Conservation (phyloP, 2,329 filamentous ascomycete genomes). For the Penicillium vulpinum region DNA sequence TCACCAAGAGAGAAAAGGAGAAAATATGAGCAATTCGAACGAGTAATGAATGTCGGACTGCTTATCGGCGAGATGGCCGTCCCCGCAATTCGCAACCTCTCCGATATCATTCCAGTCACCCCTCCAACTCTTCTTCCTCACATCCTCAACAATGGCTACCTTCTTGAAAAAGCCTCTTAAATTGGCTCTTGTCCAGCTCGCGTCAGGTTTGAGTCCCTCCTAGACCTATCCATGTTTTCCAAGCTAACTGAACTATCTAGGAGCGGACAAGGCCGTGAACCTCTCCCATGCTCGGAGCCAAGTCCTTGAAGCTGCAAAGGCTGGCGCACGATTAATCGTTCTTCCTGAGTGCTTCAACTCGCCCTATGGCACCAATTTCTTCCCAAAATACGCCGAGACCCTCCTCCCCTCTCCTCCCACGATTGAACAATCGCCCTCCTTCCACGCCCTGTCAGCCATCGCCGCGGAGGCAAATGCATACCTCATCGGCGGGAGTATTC, state of each 20-base stretch:
- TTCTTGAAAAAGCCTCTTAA: conserved; percentile 75
- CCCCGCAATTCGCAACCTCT: conserved; percentile 12
- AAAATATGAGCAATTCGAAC: background rate
- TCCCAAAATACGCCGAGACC: conserved; percentile 87
- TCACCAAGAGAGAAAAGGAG: background rate
- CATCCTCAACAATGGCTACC: conserved; percentile 45
- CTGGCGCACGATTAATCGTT: conserved; percentile 82
- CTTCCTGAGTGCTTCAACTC: conserved; percentile 99
- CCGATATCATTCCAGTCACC: conserved; percentile 5
- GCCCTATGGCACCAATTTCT: conserved; percentile 88
- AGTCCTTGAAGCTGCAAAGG: conserved; percentile 74
- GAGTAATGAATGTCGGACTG: background rate
- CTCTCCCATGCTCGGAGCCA: conserved; percentile 77
- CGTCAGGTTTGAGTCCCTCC: conserved; percentile 55
- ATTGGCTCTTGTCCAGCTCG: conserved; percentile 78
- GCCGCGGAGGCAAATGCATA: conserved; percentile 77
- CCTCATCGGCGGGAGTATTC: conserved; percentile 88
- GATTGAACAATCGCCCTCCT: conserved; percentile 72
- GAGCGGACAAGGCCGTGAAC: conserved; percentile 81
- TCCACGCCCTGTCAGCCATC: conserved; percentile 77
- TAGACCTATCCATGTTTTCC: background rate
- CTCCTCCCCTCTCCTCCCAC: conserved; percentile 76
- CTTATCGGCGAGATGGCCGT: conserved; percentile 11
- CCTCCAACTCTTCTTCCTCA: conserved; percentile 6
- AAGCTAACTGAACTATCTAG: conserved; percentile 36